Base-by-base conservation (phyloP, 2,329 filamentous ascomycete genomes). In the Cladophialophora chaetospira region DNA sequence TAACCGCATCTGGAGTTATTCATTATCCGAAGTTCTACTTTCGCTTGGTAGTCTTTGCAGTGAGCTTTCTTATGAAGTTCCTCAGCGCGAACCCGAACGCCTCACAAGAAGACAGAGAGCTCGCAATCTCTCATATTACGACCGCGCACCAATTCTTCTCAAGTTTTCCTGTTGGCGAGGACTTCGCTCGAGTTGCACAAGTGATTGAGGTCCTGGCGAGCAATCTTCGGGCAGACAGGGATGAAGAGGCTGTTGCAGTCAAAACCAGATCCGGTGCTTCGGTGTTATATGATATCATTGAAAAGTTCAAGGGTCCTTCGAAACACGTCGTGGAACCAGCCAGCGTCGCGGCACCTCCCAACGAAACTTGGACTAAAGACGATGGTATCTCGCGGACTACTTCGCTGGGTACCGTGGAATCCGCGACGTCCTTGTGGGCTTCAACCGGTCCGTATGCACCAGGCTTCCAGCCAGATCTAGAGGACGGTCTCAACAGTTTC, bases 21-120 rank as follows among this genome's bases (percentile, higher is more conserved):
- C 53, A 55, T 23, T 49, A 55, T 23, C 53, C 53, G 6, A 55
- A 55, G 15, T 36, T n/a, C 19, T 55, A 55, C 28, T 42, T 49
- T 21, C 44, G 44, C 15, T 26, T 42, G 15, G 33, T 55, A 11
- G 33, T 55, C 15, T 55, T 55, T 28, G 53, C 53, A 11, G 53
- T 55, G 9, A 35, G 36, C 4, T 55, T 55, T 25, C 45, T 55
- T 6, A 42, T 55, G 44, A 55, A 55, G 25, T 55, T 49, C 35
- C 28, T 55, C 8, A 31, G 53, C 26, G 26, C 29, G 6, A 40
- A 43, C 6, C 23, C 43, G 1, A 49, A 4, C 15, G 40, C 42
- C 2, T 15, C 51, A 17, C 53, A 49, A 26, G 17, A 49, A 8
- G 53, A 55, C 13, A 42, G 35, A 25, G 53, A 55, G 13, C 35